Evolutionary conservation across 2,329 filamentous ascomycete species (phyloP).

Genomic region (Fusarium denticulatum): DNA sequence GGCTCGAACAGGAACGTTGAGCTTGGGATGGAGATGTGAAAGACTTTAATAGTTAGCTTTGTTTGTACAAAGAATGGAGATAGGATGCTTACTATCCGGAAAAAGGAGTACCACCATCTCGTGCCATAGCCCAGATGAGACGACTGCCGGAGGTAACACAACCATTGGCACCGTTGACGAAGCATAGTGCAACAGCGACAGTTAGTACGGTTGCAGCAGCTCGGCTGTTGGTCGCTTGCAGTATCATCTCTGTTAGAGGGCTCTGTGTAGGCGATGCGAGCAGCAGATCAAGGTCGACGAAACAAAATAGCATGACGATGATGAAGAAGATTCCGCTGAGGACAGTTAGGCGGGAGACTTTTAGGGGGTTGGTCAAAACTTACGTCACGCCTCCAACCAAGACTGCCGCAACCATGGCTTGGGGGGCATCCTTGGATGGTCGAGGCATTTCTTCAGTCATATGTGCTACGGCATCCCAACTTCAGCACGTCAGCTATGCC

Average conservation of each 20-base stretch:
- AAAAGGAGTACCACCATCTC: constrained; percentile 53
- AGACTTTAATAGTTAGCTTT: constrained; percentile 31
- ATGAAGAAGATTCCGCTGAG: constrained; percentile 51
- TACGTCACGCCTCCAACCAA: constrained; percentile 54
- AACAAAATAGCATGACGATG: constrained; percentile 55
- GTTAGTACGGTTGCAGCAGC: constrained; percentile 54
- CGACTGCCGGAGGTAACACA: constrained; percentile 56
- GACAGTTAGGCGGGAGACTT: not conserved
- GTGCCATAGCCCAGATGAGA: constrained; percentile 58
- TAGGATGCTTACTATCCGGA: constrained; percentile 31
- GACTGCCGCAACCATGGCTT: constrained; percentile 53
- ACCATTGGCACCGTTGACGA: constrained; percentile 57
- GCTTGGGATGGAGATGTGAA: constrained; percentile 48
- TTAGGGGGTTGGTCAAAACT: constrained; percentile 9
- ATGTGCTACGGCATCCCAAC: constrained; percentile 57
- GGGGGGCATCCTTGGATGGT: constrained; percentile 52
- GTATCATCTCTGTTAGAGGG: constrained; percentile 57
- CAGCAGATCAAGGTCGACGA: constrained; percentile 50
- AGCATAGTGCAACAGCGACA: constrained; percentile 54
- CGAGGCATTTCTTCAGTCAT: constrained; percentile 59
- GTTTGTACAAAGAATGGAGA: rapidly evolving
- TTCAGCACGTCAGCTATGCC: not conserved
- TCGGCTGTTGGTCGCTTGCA: constrained; percentile 52
- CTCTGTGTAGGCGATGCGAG: constrained; percentile 53
- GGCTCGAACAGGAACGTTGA: constrained; percentile 55